phyloP scores from a whole-genome alignment of 2,329 filamentous ascomycete species.

The Lomentospora prolificans region DNA sequence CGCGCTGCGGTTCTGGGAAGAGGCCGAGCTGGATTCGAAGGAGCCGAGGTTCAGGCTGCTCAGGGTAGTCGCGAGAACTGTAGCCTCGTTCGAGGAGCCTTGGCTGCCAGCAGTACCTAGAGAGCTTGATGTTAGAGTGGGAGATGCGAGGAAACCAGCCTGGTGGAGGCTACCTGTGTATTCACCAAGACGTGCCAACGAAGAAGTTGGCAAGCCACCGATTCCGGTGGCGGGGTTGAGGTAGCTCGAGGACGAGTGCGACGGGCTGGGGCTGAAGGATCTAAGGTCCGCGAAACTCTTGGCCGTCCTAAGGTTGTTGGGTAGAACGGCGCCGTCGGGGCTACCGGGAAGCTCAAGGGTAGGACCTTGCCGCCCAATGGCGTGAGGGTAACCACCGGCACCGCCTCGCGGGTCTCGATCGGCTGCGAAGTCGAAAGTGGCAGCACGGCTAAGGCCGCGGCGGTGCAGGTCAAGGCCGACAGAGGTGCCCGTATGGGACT shows the following conservation, averaged over 20 bases:
- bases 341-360: slow-evolving; percentile 86
- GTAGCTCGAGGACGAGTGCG: slow-evolving; percentile 76
- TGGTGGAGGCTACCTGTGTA: slow-evolving; percentile 31
- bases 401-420: slow-evolving; percentile 59
- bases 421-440: slow-evolving; percentile 94
- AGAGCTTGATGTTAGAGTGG: slow-evolving; percentile 23
- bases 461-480: slow-evolving; percentile 68
- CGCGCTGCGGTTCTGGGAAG: slow-evolving; percentile 31
- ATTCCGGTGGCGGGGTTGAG: slow-evolving; percentile 32
- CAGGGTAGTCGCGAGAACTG: slow-evolving; percentile 34
- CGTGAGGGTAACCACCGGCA: slow-evolving; percentile 57
- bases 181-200: slow-evolving; percentile 32
- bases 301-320: slow-evolving; percentile 78
- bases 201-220: slow-evolving; percentile 39
- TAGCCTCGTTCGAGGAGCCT: slow-evolving; percentile 22
- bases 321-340: slow-evolving; percentile 49
- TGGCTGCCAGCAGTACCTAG: slow-evolving; percentile 24
- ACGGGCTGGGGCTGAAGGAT: slow-evolving; percentile 90
- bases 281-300: slow-evolving; percentile 96
- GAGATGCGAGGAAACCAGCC: slow-evolving; percentile 23
- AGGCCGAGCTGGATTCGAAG: slow-evolving; percentile 34
- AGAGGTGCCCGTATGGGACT: slow-evolving; percentile 48
- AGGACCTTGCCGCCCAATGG: slow-evolving; percentile 70
- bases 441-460: slow-evolving; percentile 79
- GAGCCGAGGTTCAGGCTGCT: slow-evolving; percentile 41